Evolutionary conservation across 768 basidiomycete species (phyloP), one percentile per base, ranked within the genome.

Genomic region (Crassisporium funariophilum): DNA sequence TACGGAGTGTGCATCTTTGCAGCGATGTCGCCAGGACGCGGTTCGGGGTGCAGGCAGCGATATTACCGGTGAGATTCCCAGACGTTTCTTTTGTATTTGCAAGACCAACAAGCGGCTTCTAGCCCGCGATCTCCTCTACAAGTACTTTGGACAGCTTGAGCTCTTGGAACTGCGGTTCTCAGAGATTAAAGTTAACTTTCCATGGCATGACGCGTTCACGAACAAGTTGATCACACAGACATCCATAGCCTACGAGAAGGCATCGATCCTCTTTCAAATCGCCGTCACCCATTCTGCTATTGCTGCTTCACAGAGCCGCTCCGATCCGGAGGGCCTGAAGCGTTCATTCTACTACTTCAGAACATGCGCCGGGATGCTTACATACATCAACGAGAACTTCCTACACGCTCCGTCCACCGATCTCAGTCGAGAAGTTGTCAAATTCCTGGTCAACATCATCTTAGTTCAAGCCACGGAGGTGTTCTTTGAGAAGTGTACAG

Each of bases 321-420:
- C 86, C 0, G 88, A 93, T 44, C 90, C 92, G 1, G 93, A 98
- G 65, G 94, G 95, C 15, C 67, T 92, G 58, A 98, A 97, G 68
- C 83, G 92, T 24, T 83, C 95, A 0, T 99, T 97, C 72, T 82
- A 91, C 69, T 95, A 92, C 69, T 90, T 92, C 58, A 76, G 88
- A 13, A 83, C 88, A 9, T 85, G 89, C 33, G 91, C 95, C 2
- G 97, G 97, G 15, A 97, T 99, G 92, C 82, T 98, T 61, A 92
- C 86, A 5, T 99, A 98, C 65, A 94, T 99, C 74, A 98, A 98
- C 71, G 97, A 99, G 68, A 98, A 99, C 78, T 99, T 99, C 66
- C 74, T 99, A 0, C 97, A 99, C 59, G 97, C 95, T 0, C 97
- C 97, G 0, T 93, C 90, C 16, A 97, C 91, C 1, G 97, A 98